phyloP scores from a whole-genome alignment of 2,329 filamentous ascomycete species.

The Calonectria pteridis region DNA sequence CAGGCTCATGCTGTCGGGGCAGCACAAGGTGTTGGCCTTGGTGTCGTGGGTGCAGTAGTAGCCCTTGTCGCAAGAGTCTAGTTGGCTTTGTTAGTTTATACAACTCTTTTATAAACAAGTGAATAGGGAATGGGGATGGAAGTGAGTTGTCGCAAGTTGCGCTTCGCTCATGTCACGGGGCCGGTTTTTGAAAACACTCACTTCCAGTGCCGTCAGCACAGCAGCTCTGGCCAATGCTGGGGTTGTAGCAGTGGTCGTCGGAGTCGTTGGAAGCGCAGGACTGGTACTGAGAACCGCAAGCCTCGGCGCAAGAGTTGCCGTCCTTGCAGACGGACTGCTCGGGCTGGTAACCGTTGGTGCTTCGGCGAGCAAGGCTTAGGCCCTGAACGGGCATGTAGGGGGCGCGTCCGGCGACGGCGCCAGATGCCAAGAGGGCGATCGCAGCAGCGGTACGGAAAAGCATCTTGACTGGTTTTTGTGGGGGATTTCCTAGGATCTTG shows the following conservation, averaged over 20 bases:
- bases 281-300: constrained; percentile 64
- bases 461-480: constrained; percentile 47
- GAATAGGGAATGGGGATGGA: background rate
- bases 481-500: constrained; percentile 13
- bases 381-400: constrained; percentile 55
- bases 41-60: constrained; percentile 73
- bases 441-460: constrained; percentile 50
- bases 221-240: constrained; percentile 64
- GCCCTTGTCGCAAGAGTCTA: constrained; percentile 71
- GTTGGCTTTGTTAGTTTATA: constrained; percentile 25
- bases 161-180: background rate
- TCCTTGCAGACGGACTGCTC: constrained; percentile 61
- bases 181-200: constrained; percentile 53
- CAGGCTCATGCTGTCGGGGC: constrained; percentile 67
- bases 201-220: constrained; percentile 69
- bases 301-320: constrained; percentile 66
- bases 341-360: constrained; percentile 62
- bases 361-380: constrained; percentile 59
- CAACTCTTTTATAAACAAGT: background rate
- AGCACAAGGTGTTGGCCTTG: constrained; percentile 68
- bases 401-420: constrained; percentile 47
- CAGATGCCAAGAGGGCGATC: constrained; percentile 51
- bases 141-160: background rate
- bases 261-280: constrained; percentile 63
- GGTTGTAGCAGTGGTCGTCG: constrained; percentile 70